phyloP scores from a whole-genome alignment of 257 asterid species.

The Coffea eugenioides region DNA sequence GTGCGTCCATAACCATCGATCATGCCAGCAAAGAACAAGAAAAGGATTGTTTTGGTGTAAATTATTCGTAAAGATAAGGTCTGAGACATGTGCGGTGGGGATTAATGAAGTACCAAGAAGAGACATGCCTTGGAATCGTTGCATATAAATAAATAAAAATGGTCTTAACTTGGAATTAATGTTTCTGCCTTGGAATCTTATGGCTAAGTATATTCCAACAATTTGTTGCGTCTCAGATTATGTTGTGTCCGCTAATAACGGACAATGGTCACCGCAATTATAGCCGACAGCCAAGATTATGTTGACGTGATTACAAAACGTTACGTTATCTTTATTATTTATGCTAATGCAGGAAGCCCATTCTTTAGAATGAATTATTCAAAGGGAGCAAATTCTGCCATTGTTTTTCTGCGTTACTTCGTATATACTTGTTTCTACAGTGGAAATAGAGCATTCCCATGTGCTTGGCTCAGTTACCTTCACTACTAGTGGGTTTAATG shows the following conservation, averaged over 20 bases:
- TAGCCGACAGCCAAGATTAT: slow-evolving; percentile 51
- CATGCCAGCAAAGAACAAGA: neutral
- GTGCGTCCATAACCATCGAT: neutral
- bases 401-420: neutral
- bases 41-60: neutral
- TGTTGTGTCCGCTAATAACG: slow-evolving; percentile 37
- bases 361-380: slow-evolving; percentile 6
- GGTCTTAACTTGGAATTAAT: slow-evolving; percentile 34
- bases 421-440: neutral
- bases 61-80: neutral
- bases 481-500: slow-evolving; percentile 24
- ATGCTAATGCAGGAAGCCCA: slow-evolving; percentile 28
- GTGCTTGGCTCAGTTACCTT: slow-evolving; percentile 22
- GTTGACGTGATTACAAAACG: slow-evolving; percentile 17
- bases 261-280: slow-evolving; percentile 37
- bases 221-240: slow-evolving; percentile 27
- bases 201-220: slow-evolving; percentile 35
- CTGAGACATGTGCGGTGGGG: slow-evolving; percentile 8
- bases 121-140: slow-evolving; percentile 22
- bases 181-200: slow-evolving; percentile 44
- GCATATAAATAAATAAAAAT: neutral
- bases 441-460: slow-evolving; percentile 20
- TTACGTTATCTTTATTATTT: slow-evolving; percentile 18
- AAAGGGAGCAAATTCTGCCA: slow-evolving; percentile 13
- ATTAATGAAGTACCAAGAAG: slow-evolving; percentile 8